Evolutionary conservation across 208 protist genomes (phyloP), one percentile per base, ranked within the genome.

Genomic region (Leishmania guyanensis): DNA sequence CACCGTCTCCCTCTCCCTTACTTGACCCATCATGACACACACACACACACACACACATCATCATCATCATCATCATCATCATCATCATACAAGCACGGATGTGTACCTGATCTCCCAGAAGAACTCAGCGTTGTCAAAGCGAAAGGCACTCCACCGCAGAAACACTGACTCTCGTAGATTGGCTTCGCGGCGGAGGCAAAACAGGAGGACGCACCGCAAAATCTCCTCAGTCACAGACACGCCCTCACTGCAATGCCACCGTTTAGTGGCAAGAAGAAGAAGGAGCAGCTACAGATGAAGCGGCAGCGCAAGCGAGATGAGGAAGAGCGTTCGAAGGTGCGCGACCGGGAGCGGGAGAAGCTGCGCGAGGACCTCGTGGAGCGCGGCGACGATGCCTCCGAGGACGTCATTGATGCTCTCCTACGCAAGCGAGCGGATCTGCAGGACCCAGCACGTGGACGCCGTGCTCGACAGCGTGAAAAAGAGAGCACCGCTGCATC

Each of bases 191-290:
- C 53, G 53, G 53, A 56, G 53, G 64, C 33, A 5, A 43, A 8
- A 43, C 10, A 26, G 33, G 39, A 17, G 36, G 64, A 69, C 33
- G 26, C 65, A 26, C 36, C 65, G 29, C 36, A 64, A 16, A 14
- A 29, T 22, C 26, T 64, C 29, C 62, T 68, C 29, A 29, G 29
- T 39, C 62, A 33, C 29, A 33, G 62, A 4, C 62, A 39, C 29
- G 17, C 9, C 1, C 20, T 5, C 33, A 12, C n/a, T 14, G 50
- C 33, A 20, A 92, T 92, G 88, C 89, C 85, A 20, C 86, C 95
- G 2, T 98, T 98, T 81, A 98, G 95, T 84, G 95, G 94, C 4
- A 98, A 97, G 81, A 86, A 94, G 71, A 98, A 98, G 84, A 98
- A 97, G 86, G 91, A 94, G 88, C 95, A 98, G 89, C 86, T 98